Percentiles rank a stretch among this genome's conserved stretches.
phyloP scores from a whole-genome alignment of 1,139 yeast genomes.

The Pichia sp. region DNA sequence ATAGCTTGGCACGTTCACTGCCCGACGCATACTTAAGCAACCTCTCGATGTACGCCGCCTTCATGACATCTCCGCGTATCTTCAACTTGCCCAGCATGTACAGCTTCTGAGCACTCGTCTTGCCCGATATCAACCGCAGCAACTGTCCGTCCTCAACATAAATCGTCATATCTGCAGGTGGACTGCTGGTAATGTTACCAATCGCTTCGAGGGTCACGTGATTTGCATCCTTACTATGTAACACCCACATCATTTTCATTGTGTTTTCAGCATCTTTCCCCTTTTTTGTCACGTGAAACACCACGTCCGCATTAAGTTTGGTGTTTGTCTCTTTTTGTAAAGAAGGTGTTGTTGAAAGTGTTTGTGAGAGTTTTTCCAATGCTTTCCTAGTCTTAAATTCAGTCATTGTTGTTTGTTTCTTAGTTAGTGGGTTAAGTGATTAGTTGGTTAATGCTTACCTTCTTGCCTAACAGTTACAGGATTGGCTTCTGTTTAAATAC shows the following conservation, averaged over 20 bases:
- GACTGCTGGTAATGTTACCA: background rate
- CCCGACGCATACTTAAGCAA: too few relatives aligned
- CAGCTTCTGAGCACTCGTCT: constrained; percentile 78
- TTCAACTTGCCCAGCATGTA: constrained; percentile 81
- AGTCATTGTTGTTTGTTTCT: background rate
- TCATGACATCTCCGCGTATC: constrained; percentile 86
- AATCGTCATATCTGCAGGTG: constrained; percentile 61
- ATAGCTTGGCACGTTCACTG: too few relatives aligned
- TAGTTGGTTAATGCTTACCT: background rate
- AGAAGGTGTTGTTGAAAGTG: constrained; percentile 35
- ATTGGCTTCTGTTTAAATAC: too few relatives aligned
- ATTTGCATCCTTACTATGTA: constrained; percentile 53
- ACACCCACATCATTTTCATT: constrained; percentile 58
- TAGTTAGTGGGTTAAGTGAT: background rate
- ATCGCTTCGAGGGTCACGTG: constrained; percentile 44
- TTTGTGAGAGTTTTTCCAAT: constrained; percentile 39
- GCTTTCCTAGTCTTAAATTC: constrained; percentile 38
- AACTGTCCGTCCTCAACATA: constrained; percentile 59
- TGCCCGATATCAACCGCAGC: constrained; percentile 65
- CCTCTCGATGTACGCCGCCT: constrained; percentile 41
- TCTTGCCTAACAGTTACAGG: too few relatives aligned
- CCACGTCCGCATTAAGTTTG: constrained; percentile 57
- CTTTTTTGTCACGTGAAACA: constrained; percentile 64
- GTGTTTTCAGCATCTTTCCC: too few relatives aligned
- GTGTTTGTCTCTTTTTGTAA: constrained; percentile 39